A percentile compares a stretch with the other conserved stretches of the same genome.
Evolutionary conservation across 257 asterid species (phyloP).

Genomic region (Perilla frutescens): DNA sequence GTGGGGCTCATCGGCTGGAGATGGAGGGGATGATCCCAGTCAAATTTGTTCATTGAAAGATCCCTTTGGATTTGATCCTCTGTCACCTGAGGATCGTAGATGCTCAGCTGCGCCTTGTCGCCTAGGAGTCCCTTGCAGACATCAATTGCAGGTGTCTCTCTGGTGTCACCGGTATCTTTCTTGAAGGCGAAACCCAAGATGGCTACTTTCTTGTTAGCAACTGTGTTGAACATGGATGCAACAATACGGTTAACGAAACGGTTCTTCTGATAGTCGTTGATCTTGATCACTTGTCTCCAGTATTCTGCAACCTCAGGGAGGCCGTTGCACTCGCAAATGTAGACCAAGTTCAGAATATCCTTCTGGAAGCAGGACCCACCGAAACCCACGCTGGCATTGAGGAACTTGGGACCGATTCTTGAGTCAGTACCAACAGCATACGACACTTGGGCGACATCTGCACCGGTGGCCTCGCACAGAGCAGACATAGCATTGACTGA

Average conservation of each 20-base stretch:
- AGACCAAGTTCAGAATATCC: conserved; percentile 71
- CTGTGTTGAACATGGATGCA: conserved; percentile 77
- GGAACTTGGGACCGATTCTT: conserved; percentile 71
- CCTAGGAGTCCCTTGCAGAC: conserved; percentile 74
- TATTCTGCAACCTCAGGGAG: conserved; percentile 76
- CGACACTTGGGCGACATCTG: conserved; percentile 63
- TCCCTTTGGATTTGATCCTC: conserved; percentile 77
- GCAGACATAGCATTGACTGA: conserved; percentile 88
- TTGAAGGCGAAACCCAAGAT: conserved; percentile 73
- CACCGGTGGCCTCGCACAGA: conserved; percentile 76
- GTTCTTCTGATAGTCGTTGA: conserved; percentile 71
- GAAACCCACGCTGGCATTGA: conserved; percentile 71
- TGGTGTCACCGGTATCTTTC: conserved; percentile 75
- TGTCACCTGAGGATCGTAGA: conserved; percentile 72
- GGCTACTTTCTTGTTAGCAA: conserved; percentile 70
- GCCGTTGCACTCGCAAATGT: conserved; percentile 78
- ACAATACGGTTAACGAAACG: conserved; percentile 73
- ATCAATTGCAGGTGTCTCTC: conserved; percentile 77
- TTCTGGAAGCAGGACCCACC: conserved; percentile 83
- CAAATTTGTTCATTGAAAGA: conserved; percentile 70
- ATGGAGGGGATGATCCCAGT: conserved; percentile 79
- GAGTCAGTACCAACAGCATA: conserved; percentile 71
- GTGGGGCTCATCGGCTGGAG: conserved; percentile 84
- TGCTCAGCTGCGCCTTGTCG: conserved; percentile 69
- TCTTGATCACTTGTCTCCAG: conserved; percentile 77